Evolutionary conservation across 805 yeast genomes (phyloP), one percentile per base, ranked within the genome.

Genomic region (Lachancea nothofagi): DNA sequence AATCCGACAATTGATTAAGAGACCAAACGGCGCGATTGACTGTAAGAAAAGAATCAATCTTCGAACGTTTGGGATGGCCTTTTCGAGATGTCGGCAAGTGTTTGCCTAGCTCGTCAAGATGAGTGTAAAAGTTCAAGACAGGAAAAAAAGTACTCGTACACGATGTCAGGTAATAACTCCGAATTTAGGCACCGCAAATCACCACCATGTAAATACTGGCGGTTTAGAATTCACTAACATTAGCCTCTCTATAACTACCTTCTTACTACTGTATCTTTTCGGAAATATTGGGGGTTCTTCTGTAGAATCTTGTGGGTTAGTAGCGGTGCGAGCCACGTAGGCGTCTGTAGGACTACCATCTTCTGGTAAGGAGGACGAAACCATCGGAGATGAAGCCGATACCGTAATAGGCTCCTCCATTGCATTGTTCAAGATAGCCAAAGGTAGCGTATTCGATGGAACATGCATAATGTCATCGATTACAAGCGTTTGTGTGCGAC

Each of bases 181-280:
- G n/a, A n/a, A n/a, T n/a, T n/a, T n/a, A n/a, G n/a, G n/a, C n/a
- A n/a, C n/a, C n/a, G n/a, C n/a, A 4, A 19, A 27, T 28, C 36
- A 78, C 50, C 85, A 80, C 77, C 85, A 80, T 1, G 85, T 77
- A 45, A 80, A 78, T 1, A 80, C 75, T 0, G 87, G 85, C 0
- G 81, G 77, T 44, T 67, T 72, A 3, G 72, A 63, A 6, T 66
- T 65, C 3, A 73, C 80, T 12, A 73, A 69, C 49, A 76, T 78
- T 20, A 80, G 51, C 36, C 83, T 59, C 55, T 80, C 87, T 4
- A 79, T 72, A 3, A 80, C 69, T 3, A 78, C 84, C 29, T 59
- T 64, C 48, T 70, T 69, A 1, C 69, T 60, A 7, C 27, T 43
- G 40, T 32, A 34, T 25, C 29, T 21, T 32, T 23, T 29, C 24